Evolutionary conservation across 75 land plant species (phyloP).

Genomic region (Pseudotsuga menziesii): DNA sequence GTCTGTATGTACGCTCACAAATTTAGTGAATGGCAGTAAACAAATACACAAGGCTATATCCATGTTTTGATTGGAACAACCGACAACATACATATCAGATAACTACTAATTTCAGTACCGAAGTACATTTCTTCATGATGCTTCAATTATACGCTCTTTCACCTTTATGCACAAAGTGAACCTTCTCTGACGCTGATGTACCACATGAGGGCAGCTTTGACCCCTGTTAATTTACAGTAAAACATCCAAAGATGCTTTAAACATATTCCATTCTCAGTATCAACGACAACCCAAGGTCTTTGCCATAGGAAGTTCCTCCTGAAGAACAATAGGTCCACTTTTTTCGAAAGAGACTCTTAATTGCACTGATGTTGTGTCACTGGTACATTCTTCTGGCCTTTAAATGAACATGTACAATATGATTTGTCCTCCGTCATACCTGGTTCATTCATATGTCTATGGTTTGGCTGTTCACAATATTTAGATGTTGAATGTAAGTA

Average conservation of each 20-base stretch:
- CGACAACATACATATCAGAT: background rate
- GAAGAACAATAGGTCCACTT: background rate
- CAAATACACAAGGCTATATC: background rate
- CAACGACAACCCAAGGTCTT: too few species aligned
- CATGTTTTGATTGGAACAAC: background rate
- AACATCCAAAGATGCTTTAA: too few species aligned
- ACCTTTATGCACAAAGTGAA: background rate
- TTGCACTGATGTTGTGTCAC: background rate
- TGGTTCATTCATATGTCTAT: too few species aligned
- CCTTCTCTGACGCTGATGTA: too few species aligned
- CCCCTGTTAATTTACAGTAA: too few species aligned
- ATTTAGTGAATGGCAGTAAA: background rate
- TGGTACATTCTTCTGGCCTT: background rate
- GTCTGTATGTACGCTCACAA: too few species aligned
- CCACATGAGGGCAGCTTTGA: background rate
- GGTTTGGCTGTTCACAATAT: too few species aligned
- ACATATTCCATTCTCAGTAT: too few species aligned
- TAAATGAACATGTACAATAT: background rate
- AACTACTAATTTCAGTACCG: background rate
- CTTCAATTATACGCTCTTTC: background rate
- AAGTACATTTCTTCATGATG: background rate
- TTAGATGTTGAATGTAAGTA: too few species aligned
- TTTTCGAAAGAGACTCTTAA: background rate
- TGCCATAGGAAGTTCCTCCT: too few species aligned
- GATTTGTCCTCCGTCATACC: background rate